phyloP scores from a whole-genome alignment of 768 basidiomycete genomes.

The Leucosporidium yakuticum region DNA sequence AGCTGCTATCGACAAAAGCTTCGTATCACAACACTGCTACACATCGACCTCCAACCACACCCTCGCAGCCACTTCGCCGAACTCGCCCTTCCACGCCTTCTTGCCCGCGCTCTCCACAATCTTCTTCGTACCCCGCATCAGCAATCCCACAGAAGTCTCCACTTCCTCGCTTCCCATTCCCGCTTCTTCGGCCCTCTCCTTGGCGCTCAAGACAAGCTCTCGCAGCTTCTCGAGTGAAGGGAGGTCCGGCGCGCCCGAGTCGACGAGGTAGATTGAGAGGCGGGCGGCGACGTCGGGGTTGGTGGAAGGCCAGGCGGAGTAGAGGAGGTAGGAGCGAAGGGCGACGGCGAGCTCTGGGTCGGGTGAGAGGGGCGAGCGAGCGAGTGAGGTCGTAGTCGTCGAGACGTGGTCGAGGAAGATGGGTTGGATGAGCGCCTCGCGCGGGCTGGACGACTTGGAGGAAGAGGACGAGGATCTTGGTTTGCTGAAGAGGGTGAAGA shows the following conservation, averaged over 20 bases:
- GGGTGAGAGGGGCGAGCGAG: not conserved
- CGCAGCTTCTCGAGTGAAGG: not conserved
- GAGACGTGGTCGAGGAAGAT: constrained; percentile 26
- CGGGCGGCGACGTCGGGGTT: not conserved
- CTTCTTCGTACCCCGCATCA: constrained; percentile 3
- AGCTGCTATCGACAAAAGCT: no score
- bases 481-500: constrained; percentile 9
- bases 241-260: constrained; percentile 6
- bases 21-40: no score
- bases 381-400: not conserved
- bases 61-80: not conserved
- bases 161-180: not conserved
- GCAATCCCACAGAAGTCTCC: not conserved
- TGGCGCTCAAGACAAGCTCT: not conserved
- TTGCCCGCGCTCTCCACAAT: not conserved
- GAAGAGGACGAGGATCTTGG: not conserved
- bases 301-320: not conserved
- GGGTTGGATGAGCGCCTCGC: constrained; percentile 25
- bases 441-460: not conserved
- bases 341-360: not conserved
- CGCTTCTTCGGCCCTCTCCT: not conserved
- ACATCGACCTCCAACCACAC: not conserved
- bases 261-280: not conserved
- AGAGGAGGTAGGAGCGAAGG: not conserved
- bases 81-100: constrained; percentile 9